Conservation (phyloP, 2,329 filamentous ascomycete genomes). For the Penicillium carneum region DNA sequence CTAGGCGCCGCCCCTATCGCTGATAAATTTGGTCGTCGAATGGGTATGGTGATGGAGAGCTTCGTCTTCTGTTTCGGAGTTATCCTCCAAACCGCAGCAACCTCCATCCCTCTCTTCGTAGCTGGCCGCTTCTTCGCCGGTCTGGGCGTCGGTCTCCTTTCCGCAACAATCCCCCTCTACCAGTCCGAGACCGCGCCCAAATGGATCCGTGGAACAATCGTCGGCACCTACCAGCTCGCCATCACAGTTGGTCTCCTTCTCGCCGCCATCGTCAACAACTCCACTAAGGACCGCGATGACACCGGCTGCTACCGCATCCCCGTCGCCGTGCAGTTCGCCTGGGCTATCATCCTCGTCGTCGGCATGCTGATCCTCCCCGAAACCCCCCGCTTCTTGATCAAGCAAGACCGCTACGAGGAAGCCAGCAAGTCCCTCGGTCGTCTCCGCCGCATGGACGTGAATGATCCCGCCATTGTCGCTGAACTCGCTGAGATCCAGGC, state of each 20-base stretch:
- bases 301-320: constrained; percentile 77
- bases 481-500: constrained; percentile 84
- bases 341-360: constrained; percentile 75
- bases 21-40: constrained; percentile 48
- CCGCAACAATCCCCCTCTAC: constrained; percentile 68
- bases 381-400: constrained; percentile 82
- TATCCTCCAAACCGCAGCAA: constrained; percentile 43
- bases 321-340: constrained; percentile 78
- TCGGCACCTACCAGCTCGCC: constrained; percentile 79
- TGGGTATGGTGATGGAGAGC: constrained; percentile 48
- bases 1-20: constrained; percentile 47
- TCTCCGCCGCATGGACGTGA: constrained; percentile 72
- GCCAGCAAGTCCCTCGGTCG: constrained; percentile 68
- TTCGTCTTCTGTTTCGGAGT: constrained; percentile 45
- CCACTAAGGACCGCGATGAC: constrained; percentile 66
- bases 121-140: constrained; percentile 58
- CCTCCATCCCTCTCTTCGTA: constrained; percentile 47
- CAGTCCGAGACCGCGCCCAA: constrained; percentile 78
- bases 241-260: constrained; percentile 78
- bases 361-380: constrained; percentile 81
- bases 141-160: constrained; percentile 76
- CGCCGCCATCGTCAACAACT: constrained; percentile 75
- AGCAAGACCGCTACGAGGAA: constrained; percentile 70
- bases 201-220: constrained; percentile 77
- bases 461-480: constrained; percentile 72